A percentile compares a stretch with the other conserved stretches of the same genome.
phyloP scores from a whole-genome alignment of 768 basidiomycete genomes.

The Collybia sp. region DNA sequence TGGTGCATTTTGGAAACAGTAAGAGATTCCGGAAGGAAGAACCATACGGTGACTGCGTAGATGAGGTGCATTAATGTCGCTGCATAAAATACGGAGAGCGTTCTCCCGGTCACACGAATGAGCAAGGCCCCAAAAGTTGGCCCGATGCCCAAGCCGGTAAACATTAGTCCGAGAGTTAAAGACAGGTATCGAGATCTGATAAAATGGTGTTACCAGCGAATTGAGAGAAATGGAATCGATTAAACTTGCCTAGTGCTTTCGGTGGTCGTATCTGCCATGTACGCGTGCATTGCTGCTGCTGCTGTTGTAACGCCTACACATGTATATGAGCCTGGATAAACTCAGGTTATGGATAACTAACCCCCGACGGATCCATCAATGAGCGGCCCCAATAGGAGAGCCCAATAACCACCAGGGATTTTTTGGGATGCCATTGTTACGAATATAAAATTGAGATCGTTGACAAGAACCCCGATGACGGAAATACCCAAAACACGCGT shows the following conservation, averaged over 20 bases:
- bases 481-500: constrained; percentile 59
- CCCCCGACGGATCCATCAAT: constrained; percentile 74
- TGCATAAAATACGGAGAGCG: constrained; percentile 71
- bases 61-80: constrained; percentile 44
- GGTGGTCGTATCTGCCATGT: constrained; percentile 63
- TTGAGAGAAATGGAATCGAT: neutral
- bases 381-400: constrained; percentile 59
- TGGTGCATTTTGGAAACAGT: constrained; percentile 42
- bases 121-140: constrained; percentile 68
- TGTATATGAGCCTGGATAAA: constrained; percentile 7
- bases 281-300: constrained; percentile 54
- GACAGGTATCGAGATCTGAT: constrained; percentile 63
- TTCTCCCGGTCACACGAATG: constrained; percentile 48
- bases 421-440: constrained; percentile 52
- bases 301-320: constrained; percentile 45
- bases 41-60: constrained; percentile 44
- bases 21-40: constrained; percentile 78
- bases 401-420: constrained; percentile 82
- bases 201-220: constrained; percentile 1
- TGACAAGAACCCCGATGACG: constrained; percentile 52
- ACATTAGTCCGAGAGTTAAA: constrained; percentile 59
- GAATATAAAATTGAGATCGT: constrained; percentile 63
- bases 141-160: constrained; percentile 73
- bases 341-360: constrained; percentile 20
- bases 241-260: constrained; percentile 44